Conservation (phyloP, 2,329 filamentous ascomycete species). For the Colletotrichum graminicola region DNA sequence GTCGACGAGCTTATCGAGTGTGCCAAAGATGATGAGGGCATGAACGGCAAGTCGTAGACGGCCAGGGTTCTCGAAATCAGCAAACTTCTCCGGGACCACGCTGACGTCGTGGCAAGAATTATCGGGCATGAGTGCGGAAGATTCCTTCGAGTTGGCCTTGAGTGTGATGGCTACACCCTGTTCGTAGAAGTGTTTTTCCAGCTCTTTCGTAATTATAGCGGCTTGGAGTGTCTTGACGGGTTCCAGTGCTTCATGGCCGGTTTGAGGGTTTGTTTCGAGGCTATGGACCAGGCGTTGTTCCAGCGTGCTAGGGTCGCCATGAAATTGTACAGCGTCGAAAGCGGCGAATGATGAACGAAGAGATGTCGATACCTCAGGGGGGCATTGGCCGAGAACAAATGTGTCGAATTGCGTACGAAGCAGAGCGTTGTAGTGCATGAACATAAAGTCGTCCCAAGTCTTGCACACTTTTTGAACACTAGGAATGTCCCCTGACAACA, state of each 20-base stretch:
- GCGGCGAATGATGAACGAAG: constrained; percentile 70
- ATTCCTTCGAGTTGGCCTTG: constrained; percentile 52
- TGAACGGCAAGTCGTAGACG: constrained; percentile 78
- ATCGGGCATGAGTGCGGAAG: constrained; percentile 48
- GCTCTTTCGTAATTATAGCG: constrained; percentile 75
- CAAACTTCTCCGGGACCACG: constrained; percentile 61
- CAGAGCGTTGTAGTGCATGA: constrained; percentile 88
- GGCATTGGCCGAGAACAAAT: constrained; percentile 71
- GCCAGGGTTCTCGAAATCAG: constrained; percentile 69
- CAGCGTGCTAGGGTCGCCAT: constrained; percentile 66
- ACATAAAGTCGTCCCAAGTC: constrained; percentile 88
- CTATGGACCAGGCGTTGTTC: constrained; percentile 70
- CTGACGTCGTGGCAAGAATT: constrained; percentile 46
- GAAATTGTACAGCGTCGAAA: constrained; percentile 74
- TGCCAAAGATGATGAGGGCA: constrained; percentile 72
- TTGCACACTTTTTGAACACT: constrained; percentile 82
- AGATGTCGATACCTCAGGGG: constrained; percentile 65
- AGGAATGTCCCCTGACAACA: constrained; percentile 86
- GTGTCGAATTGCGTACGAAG: constrained; percentile 83
- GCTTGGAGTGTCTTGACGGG: constrained; percentile 83
- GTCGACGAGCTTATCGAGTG: constrained; percentile 71
- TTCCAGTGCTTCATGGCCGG: constrained; percentile 68
- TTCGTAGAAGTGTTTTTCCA: constrained; percentile 68
- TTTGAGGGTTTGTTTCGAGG: constrained; percentile 68
- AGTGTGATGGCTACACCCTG: constrained; percentile 67